A percentile compares a stretch with the other conserved stretches of the same genome.
Conservation (phyloP, 2,329 filamentous ascomycete genomes). For the Colletotrichum plurivorum region DNA sequence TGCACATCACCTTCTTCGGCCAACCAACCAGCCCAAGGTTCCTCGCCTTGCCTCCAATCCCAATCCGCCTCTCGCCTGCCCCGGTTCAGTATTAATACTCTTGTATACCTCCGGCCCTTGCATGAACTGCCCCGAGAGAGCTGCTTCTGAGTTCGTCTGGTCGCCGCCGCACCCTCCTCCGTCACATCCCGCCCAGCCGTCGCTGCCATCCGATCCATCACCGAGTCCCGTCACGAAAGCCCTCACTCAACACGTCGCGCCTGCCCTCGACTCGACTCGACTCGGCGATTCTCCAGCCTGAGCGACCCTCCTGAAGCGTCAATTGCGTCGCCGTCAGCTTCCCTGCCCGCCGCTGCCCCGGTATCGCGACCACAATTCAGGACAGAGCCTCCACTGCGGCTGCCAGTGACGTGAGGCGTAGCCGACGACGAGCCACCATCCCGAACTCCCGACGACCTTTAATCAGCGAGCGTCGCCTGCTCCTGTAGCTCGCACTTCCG, state of each 20-base stretch:
- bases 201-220: conserved; percentile 19
- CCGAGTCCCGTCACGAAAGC: conserved; percentile 8
- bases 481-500: not conserved
- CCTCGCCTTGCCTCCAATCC: not conserved
- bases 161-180: conserved; percentile 14
- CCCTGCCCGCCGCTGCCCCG: conserved; percentile 2
- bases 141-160: conserved; percentile 31
- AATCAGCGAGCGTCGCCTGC: conserved; percentile 7
- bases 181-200: conserved; percentile 14
- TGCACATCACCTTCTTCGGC: not conserved
- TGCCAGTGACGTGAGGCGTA: conserved; percentile 37
- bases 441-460: conserved; percentile 22
- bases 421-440: conserved; percentile 21
- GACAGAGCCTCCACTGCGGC: conserved; percentile 17
- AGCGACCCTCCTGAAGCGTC: conserved; percentile 27
- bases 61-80: conserved; percentile 1
- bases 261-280: not conserved
- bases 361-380: no score
- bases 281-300: not conserved
- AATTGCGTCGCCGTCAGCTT: not conserved
- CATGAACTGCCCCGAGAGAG: conserved; percentile 1
- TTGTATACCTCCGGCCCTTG: conserved; percentile 21
- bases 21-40: conserved; percentile 6
- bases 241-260: conserved; percentile 2
- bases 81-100: conserved; percentile 24